Conservation (phyloP, 768 basidiomycete genomes). For the Lentinula edodes region DNA sequence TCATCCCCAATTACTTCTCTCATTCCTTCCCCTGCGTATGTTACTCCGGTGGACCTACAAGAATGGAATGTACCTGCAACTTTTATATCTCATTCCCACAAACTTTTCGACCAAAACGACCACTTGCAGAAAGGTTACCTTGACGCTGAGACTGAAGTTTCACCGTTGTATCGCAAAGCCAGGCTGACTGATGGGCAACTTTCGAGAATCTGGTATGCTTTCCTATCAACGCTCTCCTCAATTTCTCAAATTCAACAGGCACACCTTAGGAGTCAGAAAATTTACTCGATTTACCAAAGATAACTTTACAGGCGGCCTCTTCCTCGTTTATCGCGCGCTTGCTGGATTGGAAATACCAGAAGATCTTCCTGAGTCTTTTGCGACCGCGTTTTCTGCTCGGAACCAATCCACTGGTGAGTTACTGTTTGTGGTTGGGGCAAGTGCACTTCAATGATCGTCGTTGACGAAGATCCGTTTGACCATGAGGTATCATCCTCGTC, state of each 20-base stretch:
- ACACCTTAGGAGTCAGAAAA: neutral
- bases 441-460: neutral
- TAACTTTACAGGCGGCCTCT: slow-evolving; percentile 8
- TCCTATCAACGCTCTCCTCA: neutral
- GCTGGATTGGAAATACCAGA: slow-evolving; percentile 8
- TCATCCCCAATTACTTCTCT: neutral
- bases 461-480: neutral
- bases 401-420: neutral
- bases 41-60: neutral
- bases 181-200: slow-evolving; percentile 2
- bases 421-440: neutral
- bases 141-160: neutral
- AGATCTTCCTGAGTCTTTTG: slow-evolving; percentile 3
- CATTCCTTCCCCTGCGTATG: neutral
- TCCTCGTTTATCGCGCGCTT: slow-evolving; percentile 8
- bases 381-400: neutral
- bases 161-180: slow-evolving; percentile 3
- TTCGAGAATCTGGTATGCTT: slow-evolving; percentile 4
- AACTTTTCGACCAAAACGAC: neutral
- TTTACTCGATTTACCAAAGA: slow-evolving; percentile 1
- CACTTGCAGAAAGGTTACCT: neutral
- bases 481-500: neutral
- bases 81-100: neutral
- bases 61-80: neutral
- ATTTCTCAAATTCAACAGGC: neutral